Conservation (phyloP, 768 basidiomycete species). For the Podaxis carcinomalis region DNA sequence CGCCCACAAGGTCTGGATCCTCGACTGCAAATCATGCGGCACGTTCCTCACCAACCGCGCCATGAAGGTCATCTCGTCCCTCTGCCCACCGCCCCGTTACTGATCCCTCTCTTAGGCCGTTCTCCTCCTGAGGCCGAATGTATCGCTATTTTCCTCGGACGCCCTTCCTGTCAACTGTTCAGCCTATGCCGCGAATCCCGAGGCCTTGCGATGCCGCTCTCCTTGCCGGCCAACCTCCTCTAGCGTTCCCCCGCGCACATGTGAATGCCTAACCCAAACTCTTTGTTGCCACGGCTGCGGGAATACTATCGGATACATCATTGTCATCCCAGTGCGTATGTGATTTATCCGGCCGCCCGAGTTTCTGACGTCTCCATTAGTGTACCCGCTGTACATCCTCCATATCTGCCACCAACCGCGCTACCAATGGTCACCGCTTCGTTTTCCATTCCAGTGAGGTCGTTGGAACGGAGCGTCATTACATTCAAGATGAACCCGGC, state of each 20-base stretch:
- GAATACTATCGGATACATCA: slow-evolving; percentile 71
- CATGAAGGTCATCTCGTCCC: slow-evolving; percentile 57
- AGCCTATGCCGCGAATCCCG: slow-evolving; percentile 48
- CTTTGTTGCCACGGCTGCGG: slow-evolving; percentile 82
- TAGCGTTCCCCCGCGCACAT: slow-evolving; percentile 47
- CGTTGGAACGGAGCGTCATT: slow-evolving; percentile 55
- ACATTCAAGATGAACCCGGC: slow-evolving; percentile 60
- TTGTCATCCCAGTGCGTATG: slow-evolving; percentile 55
- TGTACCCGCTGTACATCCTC: slow-evolving; percentile 74
- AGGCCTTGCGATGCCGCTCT: slow-evolving; percentile 32
- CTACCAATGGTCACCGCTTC: slow-evolving; percentile 82
- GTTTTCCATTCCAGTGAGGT: slow-evolving; percentile 81
- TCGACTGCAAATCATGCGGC: slow-evolving; percentile 72
- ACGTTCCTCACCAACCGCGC: slow-evolving; percentile 79
- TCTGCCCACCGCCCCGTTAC: background rate
- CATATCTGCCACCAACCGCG: slow-evolving; percentile 58
- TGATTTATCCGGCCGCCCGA: background rate
- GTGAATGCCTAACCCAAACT: slow-evolving; percentile 82
- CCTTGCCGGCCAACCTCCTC: slow-evolving; percentile 31
- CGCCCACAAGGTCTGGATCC: slow-evolving; percentile 74
- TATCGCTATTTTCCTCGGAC: slow-evolving; percentile 82
- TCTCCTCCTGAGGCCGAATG: slow-evolving; percentile 73
- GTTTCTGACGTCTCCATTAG: slow-evolving; percentile 20
- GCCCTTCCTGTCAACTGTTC: slow-evolving; percentile 77
- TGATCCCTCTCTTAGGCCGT: slow-evolving; percentile 53